Evolutionary conservation across 2,329 filamentous ascomycete species (phyloP).

Genomic region (Ceratocystiopsis brevicomis): DNA sequence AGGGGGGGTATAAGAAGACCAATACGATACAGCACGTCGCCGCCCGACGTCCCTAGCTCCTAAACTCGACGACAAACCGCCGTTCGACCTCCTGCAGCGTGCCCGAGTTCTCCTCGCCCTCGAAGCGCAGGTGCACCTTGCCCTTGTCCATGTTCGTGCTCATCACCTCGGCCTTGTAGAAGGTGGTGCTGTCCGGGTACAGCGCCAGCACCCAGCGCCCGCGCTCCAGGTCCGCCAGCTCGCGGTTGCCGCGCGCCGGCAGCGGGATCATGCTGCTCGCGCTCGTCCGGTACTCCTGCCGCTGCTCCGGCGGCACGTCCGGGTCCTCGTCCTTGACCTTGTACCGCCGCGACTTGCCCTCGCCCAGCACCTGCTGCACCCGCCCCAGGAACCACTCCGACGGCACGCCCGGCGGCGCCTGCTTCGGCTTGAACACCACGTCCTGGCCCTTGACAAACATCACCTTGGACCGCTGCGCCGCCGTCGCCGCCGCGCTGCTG

Average conservation of each 20-base stretch:
- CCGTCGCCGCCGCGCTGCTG: conserved; percentile 14
- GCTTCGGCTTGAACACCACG: conserved; percentile 46
- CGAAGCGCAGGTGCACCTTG: conserved; percentile 52
- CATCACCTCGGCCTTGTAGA: conserved; percentile 70
- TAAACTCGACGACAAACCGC: conserved; percentile 59
- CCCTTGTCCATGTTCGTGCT: conserved; percentile 35
- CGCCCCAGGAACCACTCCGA: conserved; percentile 59
- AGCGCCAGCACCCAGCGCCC: conserved; percentile 43
- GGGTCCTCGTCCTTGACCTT: conserved; percentile 66
- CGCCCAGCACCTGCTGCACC: conserved; percentile 55
- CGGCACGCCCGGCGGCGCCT: conserved; percentile 25
- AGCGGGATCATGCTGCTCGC: conserved; percentile 64
- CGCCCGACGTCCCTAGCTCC: too few species aligned
- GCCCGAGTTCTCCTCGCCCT: conserved; percentile 56
- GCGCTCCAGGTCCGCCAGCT: conserved; percentile 33
- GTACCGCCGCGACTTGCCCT: conserved; percentile 60
- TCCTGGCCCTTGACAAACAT: conserved; percentile 42
- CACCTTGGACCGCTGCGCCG: conserved; percentile 28
- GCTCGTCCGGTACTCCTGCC: conserved; percentile 50
- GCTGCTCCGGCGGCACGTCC: conserved; percentile 41
- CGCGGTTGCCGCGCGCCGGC: conserved; percentile 29
- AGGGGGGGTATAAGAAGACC: too few species aligned
- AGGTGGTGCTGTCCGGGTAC: conserved; percentile 70
- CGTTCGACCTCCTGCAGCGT: conserved; percentile 59
- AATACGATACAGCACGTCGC: too few species aligned